Percentiles rank a stretch among this genome's conserved stretches.
These are phyloP conservation scores for Kurtzmaniella natalensis DNA, from an alignment of 1,139 yeast genomes.

Conservation along the genomic window DNA sequence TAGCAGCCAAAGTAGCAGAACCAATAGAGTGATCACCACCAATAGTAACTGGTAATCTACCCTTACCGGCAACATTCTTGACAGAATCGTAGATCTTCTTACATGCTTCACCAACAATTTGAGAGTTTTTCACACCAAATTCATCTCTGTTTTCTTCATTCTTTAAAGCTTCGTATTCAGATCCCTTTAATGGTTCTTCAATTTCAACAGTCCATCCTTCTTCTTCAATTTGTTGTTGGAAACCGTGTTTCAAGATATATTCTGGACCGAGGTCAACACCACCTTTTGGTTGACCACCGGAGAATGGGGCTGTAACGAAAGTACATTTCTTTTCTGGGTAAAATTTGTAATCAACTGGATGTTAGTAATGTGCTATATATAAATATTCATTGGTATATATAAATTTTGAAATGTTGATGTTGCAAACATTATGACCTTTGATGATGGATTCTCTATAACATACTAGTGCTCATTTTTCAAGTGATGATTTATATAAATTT, in stretches of 20 bases:
- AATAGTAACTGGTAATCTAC: conserved; percentile 71
- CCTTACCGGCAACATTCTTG: conserved; percentile 41
- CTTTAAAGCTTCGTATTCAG: conserved; percentile 42
- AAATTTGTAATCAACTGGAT: conserved; percentile 40
- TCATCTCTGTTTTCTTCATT: conserved; percentile 24
- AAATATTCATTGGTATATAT: too few relatives aligned
- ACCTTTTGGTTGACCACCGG: conserved; percentile 94
- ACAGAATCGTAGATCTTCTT: conserved; percentile 61
- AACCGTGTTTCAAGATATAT: conserved; percentile 67
- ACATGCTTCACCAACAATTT: conserved; percentile 72
- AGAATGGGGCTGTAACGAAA: conserved; percentile 79
- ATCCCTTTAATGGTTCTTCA: conserved; percentile 52
- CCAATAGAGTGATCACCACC: conserved; percentile 99
- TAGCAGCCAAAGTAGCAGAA: conserved; percentile 87
- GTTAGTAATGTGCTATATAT: conserved; percentile 3
- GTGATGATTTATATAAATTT: too few relatives aligned
- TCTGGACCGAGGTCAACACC: conserved; percentile 97
- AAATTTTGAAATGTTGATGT: too few relatives aligned
- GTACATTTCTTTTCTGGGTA: conserved; percentile 53
- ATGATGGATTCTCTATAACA: too few relatives aligned
- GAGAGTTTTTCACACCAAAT: conserved; percentile 67
- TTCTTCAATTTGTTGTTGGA: conserved; percentile 53
- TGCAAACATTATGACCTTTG: too few relatives aligned
- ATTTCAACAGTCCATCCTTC: conserved; percentile 71
- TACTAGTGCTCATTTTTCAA: too few relatives aligned